A percentile compares a stretch with the other conserved stretches of the same genome.
Conservation (phyloP, 129 eudicot species). For the Chrysanthemum lavandulifolium region DNA sequence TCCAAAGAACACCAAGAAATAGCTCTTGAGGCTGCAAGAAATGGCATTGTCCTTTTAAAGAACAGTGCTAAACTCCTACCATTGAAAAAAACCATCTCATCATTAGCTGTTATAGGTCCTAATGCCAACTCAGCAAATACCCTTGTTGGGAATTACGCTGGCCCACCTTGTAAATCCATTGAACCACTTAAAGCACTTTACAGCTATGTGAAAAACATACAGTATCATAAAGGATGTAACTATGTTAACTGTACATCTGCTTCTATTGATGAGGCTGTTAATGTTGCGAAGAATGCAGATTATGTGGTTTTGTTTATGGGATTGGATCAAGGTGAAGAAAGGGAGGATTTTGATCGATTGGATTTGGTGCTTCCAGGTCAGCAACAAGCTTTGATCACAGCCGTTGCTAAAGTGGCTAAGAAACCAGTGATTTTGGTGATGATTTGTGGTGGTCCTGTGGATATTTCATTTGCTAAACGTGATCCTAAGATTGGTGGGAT, state of each 20-base stretch:
- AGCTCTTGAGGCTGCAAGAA: conserved; percentile 89
- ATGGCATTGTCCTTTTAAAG: conserved; percentile 83
- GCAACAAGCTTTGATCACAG: conserved; percentile 54
- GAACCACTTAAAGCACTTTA: conserved; percentile 59
- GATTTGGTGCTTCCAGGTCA: conserved; percentile 74
- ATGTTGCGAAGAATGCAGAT: conserved; percentile 55
- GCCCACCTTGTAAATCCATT: conserved; percentile 73
- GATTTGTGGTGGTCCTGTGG: conserved; percentile 94
- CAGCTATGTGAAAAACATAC: conserved; percentile 35
- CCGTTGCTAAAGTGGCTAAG: conserved; percentile 70
- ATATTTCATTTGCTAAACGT: conserved; percentile 70
- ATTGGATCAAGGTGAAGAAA: conserved; percentile 76
- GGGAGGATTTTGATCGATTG: conserved; percentile 69
- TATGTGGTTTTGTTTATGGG: conserved; percentile 91
- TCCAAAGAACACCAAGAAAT: conserved; percentile 60
- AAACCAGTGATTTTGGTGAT: conserved; percentile 75
- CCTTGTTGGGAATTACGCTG: conserved; percentile 90
- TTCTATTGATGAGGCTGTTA: conserved; percentile 44
- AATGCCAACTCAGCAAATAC: conserved; percentile 61
- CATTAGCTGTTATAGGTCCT: conserved; percentile 89
- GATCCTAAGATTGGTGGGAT: conserved; percentile 83
- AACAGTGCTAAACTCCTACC: conserved; percentile 64
- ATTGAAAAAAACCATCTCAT: conserved; percentile 48
- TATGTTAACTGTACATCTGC: conserved; percentile 57
- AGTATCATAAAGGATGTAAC: conserved; percentile 59